Evolutionary conservation across 176 grass and related monocot species (phyloP), one percentile per base, ranked within the genome.

Genomic region (Phragmites australis): DNA sequence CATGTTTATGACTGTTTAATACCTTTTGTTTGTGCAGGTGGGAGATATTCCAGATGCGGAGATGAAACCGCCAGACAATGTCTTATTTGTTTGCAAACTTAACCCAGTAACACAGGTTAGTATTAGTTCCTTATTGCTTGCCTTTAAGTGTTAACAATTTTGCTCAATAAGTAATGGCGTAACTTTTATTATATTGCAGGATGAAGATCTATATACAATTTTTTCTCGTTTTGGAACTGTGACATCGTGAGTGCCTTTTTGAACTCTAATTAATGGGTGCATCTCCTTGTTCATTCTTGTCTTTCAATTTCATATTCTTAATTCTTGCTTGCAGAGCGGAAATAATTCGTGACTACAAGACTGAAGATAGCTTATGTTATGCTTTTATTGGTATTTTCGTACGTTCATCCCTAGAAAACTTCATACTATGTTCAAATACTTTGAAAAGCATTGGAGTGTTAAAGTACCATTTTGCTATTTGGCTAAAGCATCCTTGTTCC

Each of bases 281-380:
- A 87, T 78, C 31, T 59, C 75, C 59, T 62, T 69, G 37, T 52
- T 82, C 84, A 32, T 52, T 67, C 61, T 46, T 8, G 22, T 19
- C 1, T 68, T 64, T 82, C 39, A 65, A 67, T 52, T 84, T 84
- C 69, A 63, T 58, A 67, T 70, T 21, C 62, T 44, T 65, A 40
- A 72, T 62, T 22, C 52, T 57, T 76, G 12, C 32, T 83, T 87
- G 51, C 84, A 98, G 96, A 72, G 87, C 96, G 83, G 96, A 98
- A 82, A 98, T 98, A 84, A 98, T 98, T 77, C 92, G 90, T 80
- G 92, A 97, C 41, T 98, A 80, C 78, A 98, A 98, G 96, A 95
- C 96, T 45, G 96, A 86, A 51, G 96, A 98, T 89, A 95, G 96
- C 72, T 93, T 98, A 77, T 98, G 96, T 48, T 98, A 98, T 73